Base-by-base conservation (phyloP, 352 stramenopile genomes). In the Globisporangium lucens region DNA sequence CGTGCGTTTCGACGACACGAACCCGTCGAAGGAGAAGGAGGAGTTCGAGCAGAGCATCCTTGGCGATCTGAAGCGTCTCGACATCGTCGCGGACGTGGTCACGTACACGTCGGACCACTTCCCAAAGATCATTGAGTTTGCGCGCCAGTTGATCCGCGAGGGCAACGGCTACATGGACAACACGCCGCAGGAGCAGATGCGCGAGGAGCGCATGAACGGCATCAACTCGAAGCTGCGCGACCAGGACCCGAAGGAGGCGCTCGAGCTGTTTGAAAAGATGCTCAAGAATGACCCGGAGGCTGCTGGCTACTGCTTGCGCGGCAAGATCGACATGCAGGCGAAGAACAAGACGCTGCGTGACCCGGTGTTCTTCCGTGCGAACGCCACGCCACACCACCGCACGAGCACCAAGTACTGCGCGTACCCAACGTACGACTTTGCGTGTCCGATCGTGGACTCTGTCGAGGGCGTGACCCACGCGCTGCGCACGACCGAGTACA, bases 81-180 rank as follows among this genome's bases (percentile, higher is more conserved):
- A 93, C 64, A 89, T 94, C 47, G 80, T 90, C 52, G 80, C 83
- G 2, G 83, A 94, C 67, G 66, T 82, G 27, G 82, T 96, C 12
- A 98, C 91, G n/a, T 98, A 99, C 80, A 99, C 98, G 33, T 99
- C 93, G 7, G 98, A 99, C 76, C 98, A 98, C 76, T 99, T 99
- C 78, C 76, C 89, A 0, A 90, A 93, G 70, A 99, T 99, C 78
- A 82, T 93, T 24, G 83, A 97, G 68, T 96, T 97, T 67, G 98
- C 98, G 29, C 72, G 92, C 27, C 80, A 96, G 75, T 87, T 99
- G 83, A 98, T 99, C 68, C 75, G 86, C 41, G 91, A 99, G 55
- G 97, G 97, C 27, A 81, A 97, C 2, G 98, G 95, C 1, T 99
- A 99, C 85, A 99, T 99, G 97, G 98, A 99, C 80, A 98, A 99